Evolutionary conservation across 2,329 filamentous ascomycete species (phyloP), one percentile per base, ranked within the genome.

Genomic region (Zymoseptoria ardabiliae): DNA sequence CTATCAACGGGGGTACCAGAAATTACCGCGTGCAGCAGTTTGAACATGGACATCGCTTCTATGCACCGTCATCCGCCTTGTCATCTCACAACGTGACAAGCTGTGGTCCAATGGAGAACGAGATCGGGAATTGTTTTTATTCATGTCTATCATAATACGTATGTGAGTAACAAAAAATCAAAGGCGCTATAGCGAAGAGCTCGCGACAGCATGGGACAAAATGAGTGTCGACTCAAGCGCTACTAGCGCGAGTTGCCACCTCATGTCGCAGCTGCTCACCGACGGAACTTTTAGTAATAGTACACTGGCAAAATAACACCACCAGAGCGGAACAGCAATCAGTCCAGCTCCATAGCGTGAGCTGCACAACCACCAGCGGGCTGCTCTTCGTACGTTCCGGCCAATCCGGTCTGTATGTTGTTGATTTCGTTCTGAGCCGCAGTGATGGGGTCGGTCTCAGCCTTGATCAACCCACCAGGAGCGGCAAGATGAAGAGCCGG

Each of bases 281-380:
- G 54, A 57, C 59, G 54, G 8, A 45, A 45, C 58, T 49, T 21
- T 57, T 28, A 45, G 50, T 48, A 51, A 45, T 51, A 52, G 53
- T n/a, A 51, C 56, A 56, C 30, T 19, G 58, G 55, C 45, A 58
- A 60, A 54, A 22, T 28, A 19, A 56, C 25, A 55, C n/a, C 11
- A 56, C n/a, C 58, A 56, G 52, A 57, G 54, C 22, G 53, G 55
- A 50, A 51, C 30, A 49, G 20, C 52, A 28, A 48, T 63, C 56
- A 72, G 54, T 72, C 70, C 45, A 70, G 58, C 64, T 71, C 69
- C 70, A 72, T 72, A 13, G 67, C 61, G 52, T 71, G 70, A 51
- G 70, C 70, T 53, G 67, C 61, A 60, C 67, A 71, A 9, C 56
- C 58, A 19, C 66, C 67, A 55, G 57, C 57, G 51, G 65, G 58